Conservation (phyloP, 2,329 filamentous ascomycete genomes). For the Trichoderma sp. region DNA sequence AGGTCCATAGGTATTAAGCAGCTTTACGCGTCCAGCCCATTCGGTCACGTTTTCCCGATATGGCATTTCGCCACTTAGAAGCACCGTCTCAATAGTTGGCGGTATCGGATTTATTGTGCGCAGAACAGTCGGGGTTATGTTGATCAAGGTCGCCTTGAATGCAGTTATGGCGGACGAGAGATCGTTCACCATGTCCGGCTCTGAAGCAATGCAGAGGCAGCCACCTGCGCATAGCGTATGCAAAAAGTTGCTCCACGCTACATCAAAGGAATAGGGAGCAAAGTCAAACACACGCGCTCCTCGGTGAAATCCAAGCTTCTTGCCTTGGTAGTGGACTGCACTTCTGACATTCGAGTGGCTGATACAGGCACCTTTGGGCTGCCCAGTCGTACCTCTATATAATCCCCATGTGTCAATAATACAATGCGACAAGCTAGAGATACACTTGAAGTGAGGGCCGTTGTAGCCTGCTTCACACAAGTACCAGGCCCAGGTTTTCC, state of each 20-base stretch:
- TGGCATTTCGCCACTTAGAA: conserved; percentile 8
- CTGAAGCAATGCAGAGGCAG: conserved; percentile 25
- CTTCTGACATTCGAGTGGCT: conserved; percentile 23
- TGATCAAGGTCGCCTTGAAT: conserved; percentile 1
- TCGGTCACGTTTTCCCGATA: neutral
- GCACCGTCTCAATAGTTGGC: neutral
- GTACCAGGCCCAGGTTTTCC: neutral
- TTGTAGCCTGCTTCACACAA: neutral
- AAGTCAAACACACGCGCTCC: conserved; percentile 27
- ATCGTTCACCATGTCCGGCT: neutral
- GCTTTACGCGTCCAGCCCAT: conserved; percentile 2
- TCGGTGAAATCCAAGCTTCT: conserved; percentile 22
- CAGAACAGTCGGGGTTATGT: conserved; percentile 3
- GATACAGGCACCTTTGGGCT: conserved; percentile 29
- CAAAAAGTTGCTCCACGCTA: conserved; percentile 24
- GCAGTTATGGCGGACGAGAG: neutral
- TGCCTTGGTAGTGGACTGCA: conserved; percentile 23
- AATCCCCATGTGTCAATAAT: neutral
- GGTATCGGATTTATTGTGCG: neutral
- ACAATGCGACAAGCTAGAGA: neutral
- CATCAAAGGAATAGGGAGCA: conserved; percentile 27
- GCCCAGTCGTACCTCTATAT: conserved; percentile 22
- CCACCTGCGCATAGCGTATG: conserved; percentile 23
- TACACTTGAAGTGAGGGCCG: neutral
- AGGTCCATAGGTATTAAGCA: conserved; percentile 18